phyloP scores from a whole-genome alignment of 148 eudicot genomes.

The Spergularia bocconei region DNA sequence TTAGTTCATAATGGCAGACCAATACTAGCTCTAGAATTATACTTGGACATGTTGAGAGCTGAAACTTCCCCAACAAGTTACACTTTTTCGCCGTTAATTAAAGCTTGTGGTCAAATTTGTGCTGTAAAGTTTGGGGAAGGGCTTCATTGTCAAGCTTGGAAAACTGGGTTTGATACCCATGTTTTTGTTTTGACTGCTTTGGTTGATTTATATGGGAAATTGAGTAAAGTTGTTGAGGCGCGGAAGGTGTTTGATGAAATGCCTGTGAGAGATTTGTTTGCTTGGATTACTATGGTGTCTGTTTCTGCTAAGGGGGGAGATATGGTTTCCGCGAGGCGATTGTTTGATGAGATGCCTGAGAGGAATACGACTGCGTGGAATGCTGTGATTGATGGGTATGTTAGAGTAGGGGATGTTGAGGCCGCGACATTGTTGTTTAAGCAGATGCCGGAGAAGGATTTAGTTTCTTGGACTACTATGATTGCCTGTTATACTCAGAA shows the following conservation, averaged over 20 bases:
- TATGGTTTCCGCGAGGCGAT: slow-evolving; percentile 42
- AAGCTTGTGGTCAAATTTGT: slow-evolving; percentile 38
- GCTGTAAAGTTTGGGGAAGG: slow-evolving; percentile 38
- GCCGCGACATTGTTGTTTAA: slow-evolving; percentile 47
- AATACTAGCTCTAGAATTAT: slow-evolving; percentile 40
- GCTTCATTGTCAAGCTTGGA: slow-evolving; percentile 65
- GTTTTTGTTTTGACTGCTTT: slow-evolving; percentile 61
- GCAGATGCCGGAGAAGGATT: slow-evolving; percentile 50
- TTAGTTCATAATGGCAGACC: slow-evolving; percentile 41
- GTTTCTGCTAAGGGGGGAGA: slow-evolving; percentile 52
- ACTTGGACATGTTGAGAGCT: slow-evolving; percentile 48
- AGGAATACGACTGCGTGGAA: slow-evolving; percentile 65
- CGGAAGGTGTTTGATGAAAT: slow-evolving; percentile 71
- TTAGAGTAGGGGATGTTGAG: slow-evolving; percentile 50
- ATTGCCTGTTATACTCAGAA: slow-evolving; percentile 57
- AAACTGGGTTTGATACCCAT: slow-evolving; percentile 48
- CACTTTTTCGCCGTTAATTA: slow-evolving; percentile 59
- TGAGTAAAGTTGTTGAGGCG: slow-evolving; percentile 38
- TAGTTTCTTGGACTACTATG: slow-evolving; percentile 85
- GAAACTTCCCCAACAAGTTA: slow-evolving; percentile 48
- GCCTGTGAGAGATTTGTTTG: slow-evolving; percentile 62
- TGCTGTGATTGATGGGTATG: slow-evolving; percentile 71
- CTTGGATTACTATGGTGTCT: slow-evolving; percentile 60
- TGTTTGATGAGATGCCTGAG: slow-evolving; percentile 66
- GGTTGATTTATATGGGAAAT: slow-evolving; percentile 58